These are phyloP conservation scores for Mycena polygramma DNA, from an alignment of 768 basidiomycete genomes.

Conservation along the genomic window DNA sequence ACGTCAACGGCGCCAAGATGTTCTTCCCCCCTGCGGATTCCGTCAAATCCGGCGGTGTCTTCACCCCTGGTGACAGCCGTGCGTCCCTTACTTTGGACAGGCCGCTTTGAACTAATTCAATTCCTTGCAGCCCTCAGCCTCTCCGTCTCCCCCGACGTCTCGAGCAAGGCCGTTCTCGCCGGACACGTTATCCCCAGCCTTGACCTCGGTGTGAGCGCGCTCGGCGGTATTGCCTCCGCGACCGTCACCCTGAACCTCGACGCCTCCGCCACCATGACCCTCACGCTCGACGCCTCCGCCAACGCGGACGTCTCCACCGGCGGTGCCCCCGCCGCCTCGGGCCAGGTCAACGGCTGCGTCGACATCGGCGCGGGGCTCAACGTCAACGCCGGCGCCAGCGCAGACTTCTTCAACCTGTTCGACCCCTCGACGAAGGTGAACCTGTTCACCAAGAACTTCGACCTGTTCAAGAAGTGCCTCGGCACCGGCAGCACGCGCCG, in stretches of 20 bases:
- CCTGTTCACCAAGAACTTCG: conserved; percentile 53
- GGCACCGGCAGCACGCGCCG: conserved; percentile 19
- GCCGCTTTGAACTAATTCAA: background rate
- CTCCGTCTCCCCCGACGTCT: conserved; percentile 47
- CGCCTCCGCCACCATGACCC: conserved; percentile 40
- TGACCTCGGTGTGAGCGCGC: conserved; percentile 47
- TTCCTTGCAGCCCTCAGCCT: conserved; percentile 45
- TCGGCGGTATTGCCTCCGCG: conserved; percentile 35
- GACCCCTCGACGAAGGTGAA: conserved; percentile 44
- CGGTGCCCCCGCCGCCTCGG: conserved; percentile 21
- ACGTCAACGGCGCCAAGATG: conserved; percentile 36
- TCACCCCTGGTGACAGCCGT: conserved; percentile 49
- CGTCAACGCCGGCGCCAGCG: conserved; percentile 57
- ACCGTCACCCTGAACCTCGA: conserved; percentile 45
- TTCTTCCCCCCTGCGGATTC: conserved; percentile 52
- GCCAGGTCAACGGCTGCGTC: conserved; percentile 49
- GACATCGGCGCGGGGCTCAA: conserved; percentile 50
- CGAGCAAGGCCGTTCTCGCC: conserved; percentile 44
- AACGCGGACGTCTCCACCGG: conserved; percentile 25
- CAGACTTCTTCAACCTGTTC: conserved; percentile 57
- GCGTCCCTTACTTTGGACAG: conserved; percentile 22
- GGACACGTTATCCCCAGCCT: conserved; percentile 55
- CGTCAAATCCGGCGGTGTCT: conserved; percentile 41
- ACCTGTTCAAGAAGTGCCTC: conserved; percentile 49
- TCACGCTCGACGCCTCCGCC: conserved; percentile 38